A percentile compares a stretch with the other conserved stretches of the same genome.
Evolutionary conservation across 1,139 yeast genomes (phyloP).

Genomic region (Magnusiomyces paraingens): DNA sequence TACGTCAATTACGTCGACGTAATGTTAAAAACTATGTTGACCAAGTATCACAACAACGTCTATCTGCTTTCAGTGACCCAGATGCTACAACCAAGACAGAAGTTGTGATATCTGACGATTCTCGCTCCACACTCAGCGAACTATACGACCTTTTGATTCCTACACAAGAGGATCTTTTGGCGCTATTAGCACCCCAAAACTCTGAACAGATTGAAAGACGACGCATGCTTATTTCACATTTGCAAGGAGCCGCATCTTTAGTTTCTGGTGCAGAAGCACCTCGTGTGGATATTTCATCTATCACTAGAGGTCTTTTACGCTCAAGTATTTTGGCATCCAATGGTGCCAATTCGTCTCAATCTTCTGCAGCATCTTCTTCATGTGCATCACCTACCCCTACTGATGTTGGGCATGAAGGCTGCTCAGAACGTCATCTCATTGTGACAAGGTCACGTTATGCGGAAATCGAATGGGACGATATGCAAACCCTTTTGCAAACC

Average conservation of each 20-base stretch:
- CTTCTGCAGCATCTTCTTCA: constrained; percentile 10
- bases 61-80: not conserved
- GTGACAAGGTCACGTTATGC: constrained; percentile 24
- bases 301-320: not conserved
- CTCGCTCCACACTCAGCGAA: constrained; percentile 16
- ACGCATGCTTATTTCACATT: constrained; percentile 18
- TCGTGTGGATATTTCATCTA: not conserved
- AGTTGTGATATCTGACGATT: constrained; percentile 2
- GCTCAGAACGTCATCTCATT: not conserved
- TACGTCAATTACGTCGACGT: constrained; percentile 4
- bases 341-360: constrained; percentile 18
- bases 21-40: constrained; percentile 10
- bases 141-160: constrained; percentile 22
- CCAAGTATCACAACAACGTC: constrained; percentile 9
- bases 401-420: too few relatives aligned
- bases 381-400: too few relatives aligned
- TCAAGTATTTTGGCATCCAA: not conserved
- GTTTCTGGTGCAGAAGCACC: not conserved
- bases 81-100: constrained; percentile 1
- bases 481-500: constrained; percentile 14
- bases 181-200: constrained; percentile 23
- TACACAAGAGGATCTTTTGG: constrained; percentile 20
- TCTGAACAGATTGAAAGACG: constrained; percentile 22
- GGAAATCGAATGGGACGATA: constrained; percentile 16
- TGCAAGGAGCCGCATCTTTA: constrained; percentile 1